A percentile compares a stretch with the other conserved stretches of the same genome.
phyloP scores from a whole-genome alignment of 108 stramenopile species.

The Seminavis robusta region DNA sequence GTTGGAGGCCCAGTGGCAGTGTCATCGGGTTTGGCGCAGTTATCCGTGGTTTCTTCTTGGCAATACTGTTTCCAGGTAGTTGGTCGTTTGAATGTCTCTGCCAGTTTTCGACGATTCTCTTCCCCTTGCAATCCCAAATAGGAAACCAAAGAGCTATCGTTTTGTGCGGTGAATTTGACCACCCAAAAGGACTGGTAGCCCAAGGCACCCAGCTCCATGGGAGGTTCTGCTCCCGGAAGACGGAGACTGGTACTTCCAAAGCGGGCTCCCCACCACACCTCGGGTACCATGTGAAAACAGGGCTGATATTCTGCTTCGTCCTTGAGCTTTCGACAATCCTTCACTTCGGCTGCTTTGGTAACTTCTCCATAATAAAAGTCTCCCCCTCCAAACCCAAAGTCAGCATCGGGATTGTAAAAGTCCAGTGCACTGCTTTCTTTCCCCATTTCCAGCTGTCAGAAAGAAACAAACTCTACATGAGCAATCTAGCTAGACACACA shows the following conservation, averaged over 20 bases:
- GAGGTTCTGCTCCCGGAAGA: conserved; percentile 3
- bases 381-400: no score
- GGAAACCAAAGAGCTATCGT: conserved; percentile 11
- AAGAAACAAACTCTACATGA: no score
- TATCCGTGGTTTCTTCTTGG: conserved; percentile 8
- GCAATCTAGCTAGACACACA: no score
- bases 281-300: conserved; percentile 29
- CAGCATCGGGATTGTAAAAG: no score
- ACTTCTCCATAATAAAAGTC: no score
- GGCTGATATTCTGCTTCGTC: no score
- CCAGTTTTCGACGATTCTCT: conserved; percentile 32
- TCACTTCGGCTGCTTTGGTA: no score
- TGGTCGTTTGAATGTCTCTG: conserved; percentile 33
- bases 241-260: not conserved
- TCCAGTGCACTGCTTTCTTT: no score
- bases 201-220: conserved; percentile 15
- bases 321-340: no score
- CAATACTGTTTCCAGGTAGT: conserved; percentile 47
- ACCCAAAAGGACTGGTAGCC: conserved; percentile 24
- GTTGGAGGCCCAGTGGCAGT: conserved; percentile 12
- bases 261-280: conserved; percentile 25
- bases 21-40: conserved; percentile 23
- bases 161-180: conserved; percentile 7
- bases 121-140: conserved; percentile 29
- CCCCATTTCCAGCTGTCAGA: no score